These are phyloP conservation scores for Globisporangium middletonii DNA, from an alignment of 352 stramenopile genomes.

Conservation along the genomic window DNA sequence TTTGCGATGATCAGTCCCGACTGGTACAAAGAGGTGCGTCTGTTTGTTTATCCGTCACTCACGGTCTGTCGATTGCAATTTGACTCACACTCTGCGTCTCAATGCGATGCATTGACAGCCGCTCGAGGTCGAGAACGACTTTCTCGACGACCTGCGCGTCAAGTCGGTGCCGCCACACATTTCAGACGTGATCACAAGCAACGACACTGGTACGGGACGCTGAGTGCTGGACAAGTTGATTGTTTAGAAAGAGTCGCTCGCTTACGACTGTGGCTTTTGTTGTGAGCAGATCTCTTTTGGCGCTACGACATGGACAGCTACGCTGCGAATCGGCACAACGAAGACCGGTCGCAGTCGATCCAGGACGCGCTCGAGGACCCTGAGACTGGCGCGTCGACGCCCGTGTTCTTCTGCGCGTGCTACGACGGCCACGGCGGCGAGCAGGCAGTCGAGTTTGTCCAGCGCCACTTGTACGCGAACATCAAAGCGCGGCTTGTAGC, in stretches of 20 bases:
- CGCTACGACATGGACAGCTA: constrained; percentile 70
- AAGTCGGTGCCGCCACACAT: constrained; percentile 40
- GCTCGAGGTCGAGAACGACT: constrained; percentile 26
- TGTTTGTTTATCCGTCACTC: background rate
- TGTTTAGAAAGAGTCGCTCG: background rate
- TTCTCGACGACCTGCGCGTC: constrained; percentile 43
- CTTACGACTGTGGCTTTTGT: background rate
- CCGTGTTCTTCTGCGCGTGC: constrained; percentile 64
- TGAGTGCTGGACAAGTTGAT: background rate
- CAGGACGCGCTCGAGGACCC: constrained; percentile 25
- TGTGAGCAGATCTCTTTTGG: constrained; percentile 36
- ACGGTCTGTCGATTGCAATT: too few species aligned
- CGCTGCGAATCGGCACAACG: constrained; percentile 54
- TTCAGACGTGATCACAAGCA: constrained; percentile 42
- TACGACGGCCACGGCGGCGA: constrained; percentile 67
- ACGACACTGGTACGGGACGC: constrained; percentile 15
- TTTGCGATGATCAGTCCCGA: constrained; percentile 61
- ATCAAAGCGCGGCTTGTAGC: constrained; percentile 32
- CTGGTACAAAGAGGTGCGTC: constrained; percentile 34
- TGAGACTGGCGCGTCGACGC: constrained; percentile 14
- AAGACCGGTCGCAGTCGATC: constrained; percentile 58
- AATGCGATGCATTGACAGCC: constrained; percentile 10
- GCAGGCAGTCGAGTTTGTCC: constrained; percentile 60
- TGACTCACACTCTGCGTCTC: background rate
- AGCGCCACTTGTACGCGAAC: constrained; percentile 53